A percentile compares a stretch with the other conserved stretches of the same genome.
Conservation (phyloP, 2,329 filamentous ascomycete species). For the Annulohypoxylon truncatum region DNA sequence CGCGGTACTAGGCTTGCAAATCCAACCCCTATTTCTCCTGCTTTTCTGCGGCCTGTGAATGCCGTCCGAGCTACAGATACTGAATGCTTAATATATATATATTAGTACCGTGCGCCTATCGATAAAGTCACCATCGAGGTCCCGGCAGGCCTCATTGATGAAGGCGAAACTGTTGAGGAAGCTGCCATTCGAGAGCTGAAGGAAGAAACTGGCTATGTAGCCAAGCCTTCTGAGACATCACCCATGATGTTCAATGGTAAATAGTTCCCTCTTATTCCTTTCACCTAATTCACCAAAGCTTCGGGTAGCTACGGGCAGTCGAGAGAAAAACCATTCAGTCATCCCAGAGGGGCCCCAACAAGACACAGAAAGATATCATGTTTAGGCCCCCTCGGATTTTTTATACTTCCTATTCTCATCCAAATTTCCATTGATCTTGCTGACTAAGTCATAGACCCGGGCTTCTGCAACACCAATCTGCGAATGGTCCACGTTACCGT, state of each 20-base stretch:
- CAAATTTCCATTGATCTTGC: conserved; percentile 13
- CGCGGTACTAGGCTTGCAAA: neutral
- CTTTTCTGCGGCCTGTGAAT: neutral
- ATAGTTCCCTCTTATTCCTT: neutral
- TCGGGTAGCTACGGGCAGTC: neutral
- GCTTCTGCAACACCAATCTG: conserved; percentile 75
- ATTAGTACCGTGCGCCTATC: conserved; percentile 68
- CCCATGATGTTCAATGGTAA: conserved; percentile 52
- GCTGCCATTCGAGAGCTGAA: conserved; percentile 72
- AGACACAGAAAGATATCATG: neutral
- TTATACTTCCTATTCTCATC: neutral
- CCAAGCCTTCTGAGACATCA: conserved; percentile 60
- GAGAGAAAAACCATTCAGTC: neutral
- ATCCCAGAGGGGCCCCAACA: no score
- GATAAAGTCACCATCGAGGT: conserved; percentile 71
- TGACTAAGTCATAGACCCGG: conserved; percentile 60
- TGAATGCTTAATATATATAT: neutral
- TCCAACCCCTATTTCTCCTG: neutral
- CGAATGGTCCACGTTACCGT: conserved; percentile 79
- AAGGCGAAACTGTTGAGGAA: conserved; percentile 69
- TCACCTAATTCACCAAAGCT: neutral
- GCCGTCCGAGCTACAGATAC: neutral
- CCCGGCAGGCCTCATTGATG: conserved; percentile 72
- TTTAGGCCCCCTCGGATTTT: neutral
- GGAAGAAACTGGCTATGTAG: conserved; percentile 76